Evolutionary conservation across 495 filamentous ascomycete species (phyloP).

Genomic region (Aspergillus wentii): DNA sequence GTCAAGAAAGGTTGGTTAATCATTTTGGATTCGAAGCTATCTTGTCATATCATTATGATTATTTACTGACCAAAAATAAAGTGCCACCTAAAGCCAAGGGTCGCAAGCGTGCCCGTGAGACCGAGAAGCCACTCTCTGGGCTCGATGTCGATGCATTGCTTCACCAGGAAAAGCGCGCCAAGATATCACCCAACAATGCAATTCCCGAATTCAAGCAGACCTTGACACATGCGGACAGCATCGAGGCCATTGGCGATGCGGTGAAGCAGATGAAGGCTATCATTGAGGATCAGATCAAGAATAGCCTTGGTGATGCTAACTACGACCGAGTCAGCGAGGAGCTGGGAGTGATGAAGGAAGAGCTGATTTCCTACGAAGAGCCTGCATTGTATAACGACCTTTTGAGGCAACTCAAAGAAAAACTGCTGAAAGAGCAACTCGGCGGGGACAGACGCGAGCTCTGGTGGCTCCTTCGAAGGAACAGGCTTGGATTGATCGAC

Average conservation of each 20-base stretch:
- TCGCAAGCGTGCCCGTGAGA: constrained; percentile 61
- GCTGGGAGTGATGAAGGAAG: constrained; percentile 71
- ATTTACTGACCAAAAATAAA: constrained; percentile 29
- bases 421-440: constrained; percentile 65
- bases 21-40: background rate
- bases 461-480: constrained; percentile 68
- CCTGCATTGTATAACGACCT: constrained; percentile 75
- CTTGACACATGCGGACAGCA: constrained; percentile 56
- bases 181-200: constrained; percentile 73
- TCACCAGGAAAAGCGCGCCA: constrained; percentile 50
- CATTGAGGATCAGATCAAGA: constrained; percentile 60
- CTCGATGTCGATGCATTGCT: constrained; percentile 82
- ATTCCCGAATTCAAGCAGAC: constrained; percentile 91
- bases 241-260: constrained; percentile 59
- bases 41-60: background rate
- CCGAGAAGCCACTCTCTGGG: constrained; percentile 82
- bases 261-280: constrained; percentile 70
- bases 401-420: constrained; percentile 63
- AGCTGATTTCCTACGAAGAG: constrained; percentile 70
- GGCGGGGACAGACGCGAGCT: constrained; percentile 78
- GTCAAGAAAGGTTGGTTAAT: constrained; percentile 72
- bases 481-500: constrained; percentile 70
- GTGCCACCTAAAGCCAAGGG: constrained; percentile 83
- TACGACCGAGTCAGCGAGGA: constrained; percentile 75
- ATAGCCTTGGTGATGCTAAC: constrained; percentile 68